Base-by-base conservation (phyloP, 1,284 basidiomycete genomes). In the Papiliotrema flavescens region DNA sequence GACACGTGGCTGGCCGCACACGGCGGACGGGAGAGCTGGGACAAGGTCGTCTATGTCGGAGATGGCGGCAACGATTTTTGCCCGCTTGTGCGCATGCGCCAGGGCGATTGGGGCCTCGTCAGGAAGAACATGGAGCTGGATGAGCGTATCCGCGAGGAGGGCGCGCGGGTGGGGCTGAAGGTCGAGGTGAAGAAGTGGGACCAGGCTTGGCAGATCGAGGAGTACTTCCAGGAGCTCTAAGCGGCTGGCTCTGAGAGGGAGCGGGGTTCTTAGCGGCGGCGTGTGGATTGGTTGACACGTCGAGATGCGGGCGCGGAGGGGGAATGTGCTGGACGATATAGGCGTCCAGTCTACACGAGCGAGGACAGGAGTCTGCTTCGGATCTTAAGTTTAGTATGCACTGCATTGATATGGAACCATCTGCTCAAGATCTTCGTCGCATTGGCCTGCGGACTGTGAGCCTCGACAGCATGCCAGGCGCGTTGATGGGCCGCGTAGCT, bases 51-150 rank as follows among this genome's bases (percentile, higher is more conserved):
- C 44, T 98, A 97, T 73, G 83, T 98, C 53, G 96, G 95, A 22
- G 95, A 98, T 71, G 95, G 95, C 1, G 82, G 83, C 13, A 98
- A 98, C 75, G 96, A 98, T 75, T 97, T 90, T 71, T 98, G 96
- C 72, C 93, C 95, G 3, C 81, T 93, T 48, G 77, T 95, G 53
- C 84, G 88, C 51, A 79, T 98, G 54, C 80, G 87, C 76, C 81
- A 82, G 86, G 89, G 62, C 55, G 82, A 77, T 47, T 54, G 54
- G 42, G 69, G 60, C 9, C 81, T 90, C 49, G 93, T 90, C 57
- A 82, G 93, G 57, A 84, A 80, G 52, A 82, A 82, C 70, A 84
- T 88, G 47, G 90, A 87, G 47, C 78, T 96, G 40, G 83, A 90
- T 63, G 82, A 80, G 61, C 82, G 89, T 32, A 89, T 96, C 64